Conservation (phyloP, 106 monocot genomes). For the Allium cepa region DNA sequence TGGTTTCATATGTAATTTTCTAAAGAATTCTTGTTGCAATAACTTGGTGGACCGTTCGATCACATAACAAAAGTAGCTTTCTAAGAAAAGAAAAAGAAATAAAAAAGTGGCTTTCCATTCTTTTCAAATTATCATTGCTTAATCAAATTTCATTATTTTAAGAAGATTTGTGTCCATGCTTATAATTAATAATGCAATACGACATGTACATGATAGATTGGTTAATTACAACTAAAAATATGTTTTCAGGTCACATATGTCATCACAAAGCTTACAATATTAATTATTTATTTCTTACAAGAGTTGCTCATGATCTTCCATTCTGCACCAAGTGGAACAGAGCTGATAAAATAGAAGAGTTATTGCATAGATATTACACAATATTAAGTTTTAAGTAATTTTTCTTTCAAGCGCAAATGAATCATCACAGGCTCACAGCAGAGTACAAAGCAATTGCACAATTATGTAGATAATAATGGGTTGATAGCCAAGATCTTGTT, state of each 20-base stretch:
- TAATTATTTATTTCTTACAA: neutral
- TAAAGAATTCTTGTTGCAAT: too few relatives aligned
- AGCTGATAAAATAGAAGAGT: too few relatives aligned
- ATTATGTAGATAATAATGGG: neutral
- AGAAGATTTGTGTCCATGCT: neutral
- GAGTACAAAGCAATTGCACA: too few relatives aligned
- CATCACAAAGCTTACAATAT: neutral
- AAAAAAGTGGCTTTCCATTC: constrained; percentile 1
- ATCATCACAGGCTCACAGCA: neutral
- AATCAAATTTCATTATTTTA: neutral
- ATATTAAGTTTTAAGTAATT: neutral
- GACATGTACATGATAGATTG: neutral
- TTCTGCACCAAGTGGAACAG: too few relatives aligned
- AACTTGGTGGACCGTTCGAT: too few relatives aligned
- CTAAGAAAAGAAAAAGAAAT: too few relatives aligned
- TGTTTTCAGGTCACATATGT: neutral
- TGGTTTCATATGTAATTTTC: too few relatives aligned
- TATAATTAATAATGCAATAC: neutral
- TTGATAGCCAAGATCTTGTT: too few relatives aligned
- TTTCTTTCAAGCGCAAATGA: neutral
- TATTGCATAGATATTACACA: too few relatives aligned
- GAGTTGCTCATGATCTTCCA: too few relatives aligned
- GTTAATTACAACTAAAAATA: neutral
- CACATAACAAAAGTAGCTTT: too few relatives aligned
- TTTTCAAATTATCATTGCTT: neutral